Percentiles rank a stretch among this genome's conserved stretches.
phyloP scores from a whole-genome alignment of 2,329 filamentous ascomycete genomes.

The Karstenula rhodostoma region DNA sequence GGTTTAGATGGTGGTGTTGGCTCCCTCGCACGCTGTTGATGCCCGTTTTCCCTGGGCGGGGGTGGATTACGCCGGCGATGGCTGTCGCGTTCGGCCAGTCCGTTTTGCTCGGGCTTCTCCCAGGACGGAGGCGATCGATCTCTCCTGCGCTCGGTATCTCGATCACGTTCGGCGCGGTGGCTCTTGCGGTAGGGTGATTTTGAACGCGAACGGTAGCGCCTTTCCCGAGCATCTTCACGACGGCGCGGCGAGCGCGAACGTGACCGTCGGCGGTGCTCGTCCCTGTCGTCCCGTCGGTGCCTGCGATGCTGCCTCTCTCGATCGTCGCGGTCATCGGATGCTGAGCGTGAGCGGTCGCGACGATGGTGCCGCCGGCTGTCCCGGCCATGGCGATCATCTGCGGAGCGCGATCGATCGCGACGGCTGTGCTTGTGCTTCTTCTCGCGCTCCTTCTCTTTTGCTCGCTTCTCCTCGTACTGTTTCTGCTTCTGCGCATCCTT shows the following conservation, averaged over 20 bases:
- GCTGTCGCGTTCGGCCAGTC: conserved; percentile 3
- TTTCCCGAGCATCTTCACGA: conserved; percentile 21
- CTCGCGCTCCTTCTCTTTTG: conserved; percentile 50
- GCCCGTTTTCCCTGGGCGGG: conserved; percentile 15
- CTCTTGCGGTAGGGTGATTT: conserved; percentile 34
- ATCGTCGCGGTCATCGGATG: conserved; percentile 39
- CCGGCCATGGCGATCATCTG: conserved; percentile 25
- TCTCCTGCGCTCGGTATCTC: conserved; percentile 30
- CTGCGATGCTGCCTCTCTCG: conserved; percentile 42
- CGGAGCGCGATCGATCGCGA: conserved; percentile 41
- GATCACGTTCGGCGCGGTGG: conserved; percentile 28
- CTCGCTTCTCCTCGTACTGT: conserved; percentile 46
- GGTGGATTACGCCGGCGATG: conserved; percentile 13
- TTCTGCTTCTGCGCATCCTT: conserved; percentile 60
- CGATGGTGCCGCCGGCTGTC: conserved; percentile 31
- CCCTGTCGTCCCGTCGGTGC: conserved; percentile 31
- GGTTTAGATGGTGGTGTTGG: conserved; percentile 9
- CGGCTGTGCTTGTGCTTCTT: conserved; percentile 57
- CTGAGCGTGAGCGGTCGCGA: conserved; percentile 47
- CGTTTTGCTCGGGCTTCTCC: not conserved
- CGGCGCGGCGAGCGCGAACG: conserved; percentile 17
- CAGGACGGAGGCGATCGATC: conserved; percentile 28
- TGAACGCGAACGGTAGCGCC: conserved; percentile 32
- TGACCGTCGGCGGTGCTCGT: conserved; percentile 12
- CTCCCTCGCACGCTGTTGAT: conserved; percentile 24